Evolutionary conservation across 139 green algal genomes (phyloP).

Genomic region (Asterochloris sp.): DNA sequence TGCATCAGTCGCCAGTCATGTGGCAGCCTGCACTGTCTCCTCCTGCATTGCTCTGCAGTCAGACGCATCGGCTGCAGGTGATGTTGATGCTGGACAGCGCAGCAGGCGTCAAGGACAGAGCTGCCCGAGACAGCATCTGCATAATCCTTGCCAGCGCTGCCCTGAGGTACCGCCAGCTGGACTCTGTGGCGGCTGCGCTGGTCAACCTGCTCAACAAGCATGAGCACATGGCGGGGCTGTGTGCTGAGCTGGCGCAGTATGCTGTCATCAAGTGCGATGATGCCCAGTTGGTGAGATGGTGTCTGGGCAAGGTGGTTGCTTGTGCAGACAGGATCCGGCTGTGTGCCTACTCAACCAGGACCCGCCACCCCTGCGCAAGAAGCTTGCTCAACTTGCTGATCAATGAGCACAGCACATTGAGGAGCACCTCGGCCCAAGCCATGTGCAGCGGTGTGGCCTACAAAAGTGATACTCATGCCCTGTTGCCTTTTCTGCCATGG

Average conservation of each 20-base stretch:
- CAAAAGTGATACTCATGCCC: too few species aligned
- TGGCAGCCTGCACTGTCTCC: background rate
- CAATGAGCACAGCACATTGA: too few species aligned
- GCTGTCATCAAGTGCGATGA: background rate
- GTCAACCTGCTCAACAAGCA: slow-evolving; percentile 64
- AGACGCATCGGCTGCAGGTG: slow-evolving; percentile 14
- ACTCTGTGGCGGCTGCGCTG: slow-evolving; percentile 45
- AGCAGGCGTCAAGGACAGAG: slow-evolving; percentile 22
- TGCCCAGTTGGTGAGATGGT: slow-evolving; percentile 5
- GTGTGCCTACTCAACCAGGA: too few species aligned
- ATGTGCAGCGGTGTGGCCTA: too few species aligned
- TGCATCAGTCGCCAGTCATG: background rate
- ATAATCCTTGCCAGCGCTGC: slow-evolving; percentile 42
- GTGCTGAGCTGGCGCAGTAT: slow-evolving; percentile 52
- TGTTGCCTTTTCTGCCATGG: too few species aligned
- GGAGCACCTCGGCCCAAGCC: too few species aligned
- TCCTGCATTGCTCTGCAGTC: background rate
- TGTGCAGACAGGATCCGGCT: too few species aligned
- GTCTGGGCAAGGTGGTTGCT: background rate
- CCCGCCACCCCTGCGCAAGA: too few species aligned
- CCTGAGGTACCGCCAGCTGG: slow-evolving; percentile 60
- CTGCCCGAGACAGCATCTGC: slow-evolving; percentile 20
- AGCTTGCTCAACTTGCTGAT: too few species aligned
- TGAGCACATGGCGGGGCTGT: slow-evolving; percentile 61
- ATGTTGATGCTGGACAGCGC: slow-evolving; percentile 38